Base-by-base conservation (phyloP, 495 filamentous ascomycete species). In the Chaetomium cochliodes region DNA sequence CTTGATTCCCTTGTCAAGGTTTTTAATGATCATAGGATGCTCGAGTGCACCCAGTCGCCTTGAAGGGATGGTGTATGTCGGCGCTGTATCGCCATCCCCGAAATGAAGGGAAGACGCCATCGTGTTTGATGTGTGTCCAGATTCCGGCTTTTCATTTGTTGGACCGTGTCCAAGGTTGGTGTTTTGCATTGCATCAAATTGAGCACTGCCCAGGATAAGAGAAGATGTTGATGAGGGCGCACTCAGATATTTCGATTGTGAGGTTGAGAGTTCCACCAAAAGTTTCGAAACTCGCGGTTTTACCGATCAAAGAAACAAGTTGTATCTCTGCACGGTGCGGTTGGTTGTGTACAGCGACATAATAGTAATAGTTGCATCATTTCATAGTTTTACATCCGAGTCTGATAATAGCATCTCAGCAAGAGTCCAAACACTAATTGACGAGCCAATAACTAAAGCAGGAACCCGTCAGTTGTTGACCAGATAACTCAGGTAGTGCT, bases 11-110 rank as follows among this genome's bases (percentile, higher is more conserved):
- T 88, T 91, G 67, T 96, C 88, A 58, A 96, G 70, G 76, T 97
- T 88, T 69, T 85, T 85, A 69, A 98, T 79, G 57, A 96, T 86
- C 64, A 87, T 88, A 7, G 96, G 94, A 75, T 98, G 92, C 71
- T 98, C 94, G 25, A 98, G 83, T 62, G 87, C 88, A 39, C 92
- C 84, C 51, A 97, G 79, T 22, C 81, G 80, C 49, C 84, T 80
- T 39, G 79, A 64, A 3, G 91, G 92, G 30, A 96, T 79, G 0
- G 76, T 64, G 39, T 77, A 81, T 53, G 64, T 69, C 3, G 80
- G 80, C 18, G 80, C 80, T 54, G 65, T 66, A 15, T 67, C 52
- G 15, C 50, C 61, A 23, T 66, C 60, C n/a, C 65, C 63, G 3
- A 51, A 41, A 12, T 54, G 33, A n/a, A 30, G 30, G 12, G 50